Percentiles rank a stretch among this genome's conserved stretches.
Evolutionary conservation across 495 filamentous ascomycete genomes (phyloP).

Genomic region (Neohortaea acidophila): DNA sequence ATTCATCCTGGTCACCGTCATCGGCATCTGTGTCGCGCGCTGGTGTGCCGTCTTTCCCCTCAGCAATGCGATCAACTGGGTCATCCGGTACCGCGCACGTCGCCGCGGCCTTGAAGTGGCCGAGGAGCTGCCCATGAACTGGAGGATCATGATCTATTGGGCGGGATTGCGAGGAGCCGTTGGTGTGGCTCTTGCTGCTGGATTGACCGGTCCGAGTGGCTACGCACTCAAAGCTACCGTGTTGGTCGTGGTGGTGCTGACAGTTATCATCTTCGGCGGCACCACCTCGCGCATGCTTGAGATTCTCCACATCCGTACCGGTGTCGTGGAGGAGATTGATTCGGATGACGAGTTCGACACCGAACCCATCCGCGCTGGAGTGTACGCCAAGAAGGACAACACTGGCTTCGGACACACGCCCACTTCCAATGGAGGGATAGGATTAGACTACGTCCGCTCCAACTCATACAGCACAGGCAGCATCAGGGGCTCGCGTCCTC

Average conservation of each 20-base stretch:
- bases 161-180: slow-evolving; percentile 91
- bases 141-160: slow-evolving; percentile 98
- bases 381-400: slow-evolving; percentile 48
- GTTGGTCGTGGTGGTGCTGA: slow-evolving; percentile 89
- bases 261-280: slow-evolving; percentile 95
- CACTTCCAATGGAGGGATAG: slow-evolving; percentile 40
- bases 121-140: slow-evolving; percentile 81
- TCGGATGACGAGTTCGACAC: slow-evolving; percentile 98
- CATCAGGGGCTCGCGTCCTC: slow-evolving; percentile 23
- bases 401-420: slow-evolving; percentile 61
- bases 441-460: slow-evolving; percentile 33
- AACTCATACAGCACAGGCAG: slow-evolving; percentile 42
- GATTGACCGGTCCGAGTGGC: slow-evolving; percentile 61
- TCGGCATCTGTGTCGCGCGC: slow-evolving; percentile 80
- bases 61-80: slow-evolving; percentile 79
- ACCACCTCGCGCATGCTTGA: slow-evolving; percentile 98
- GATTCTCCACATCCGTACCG: slow-evolving; percentile 83
- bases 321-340: slow-evolving; percentile 90
- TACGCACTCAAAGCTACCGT: slow-evolving; percentile 77
- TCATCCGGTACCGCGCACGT: slow-evolving; percentile 77
- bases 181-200: slow-evolving; percentile 88
- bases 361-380: slow-evolving; percentile 51
- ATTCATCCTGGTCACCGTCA: slow-evolving; percentile 82
- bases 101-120: slow-evolving; percentile 61
- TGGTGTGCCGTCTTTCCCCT: slow-evolving; percentile 92